Evolutionary conservation across 1,139 yeast genomes (phyloP), one percentile per base, ranked within the genome.

Genomic region (Magnusiomyces magnusii): DNA sequence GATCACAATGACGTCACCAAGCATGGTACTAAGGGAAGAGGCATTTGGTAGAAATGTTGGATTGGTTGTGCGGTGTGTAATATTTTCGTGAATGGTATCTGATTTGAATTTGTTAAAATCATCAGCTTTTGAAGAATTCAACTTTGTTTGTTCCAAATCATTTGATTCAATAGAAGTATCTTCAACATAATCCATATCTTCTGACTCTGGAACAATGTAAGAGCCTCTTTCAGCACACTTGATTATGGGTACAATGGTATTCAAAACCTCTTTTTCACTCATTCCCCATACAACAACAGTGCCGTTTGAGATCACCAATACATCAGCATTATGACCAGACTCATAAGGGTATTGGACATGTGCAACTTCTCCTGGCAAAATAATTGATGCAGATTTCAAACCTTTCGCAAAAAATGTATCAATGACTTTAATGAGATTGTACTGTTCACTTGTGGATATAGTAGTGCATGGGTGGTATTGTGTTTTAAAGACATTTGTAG

Each of bases 171-270:
- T 7, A 21, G 21, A 44, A 21, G 15, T 68, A n/a, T 81, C 69
- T 60, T 87, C 93, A n/a, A 88, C 75, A 73, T 77, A 91, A 69
- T 91, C 97, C 82, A 91, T 81, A 67, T 91, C 97, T 68, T 91
- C 97, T 50, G 90, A 82, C 66, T 91, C 97, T 17, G 77, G 75
- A 1, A 68, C 70, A 3, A 75, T 75, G 66, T 84, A 84, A 3
- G 80, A 75, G 3, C 82, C 74, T 0, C 76, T 66, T 61, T 84
- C 84, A 2, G 85, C 81, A 0, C 64, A 63, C 41, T 70, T 68
- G 24, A 87, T 72, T 56, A 80, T 65, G 1, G 83, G 82, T 1
- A 84, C 66, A 21, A 72, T 59, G 13, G 77, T 72, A 23, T 79
- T 76, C 13, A 72, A 70, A 0, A 73, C 65, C 65, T 88, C 95